Base-by-base conservation (phyloP, 805 yeast species). In the Ogataea pignaliae region DNA sequence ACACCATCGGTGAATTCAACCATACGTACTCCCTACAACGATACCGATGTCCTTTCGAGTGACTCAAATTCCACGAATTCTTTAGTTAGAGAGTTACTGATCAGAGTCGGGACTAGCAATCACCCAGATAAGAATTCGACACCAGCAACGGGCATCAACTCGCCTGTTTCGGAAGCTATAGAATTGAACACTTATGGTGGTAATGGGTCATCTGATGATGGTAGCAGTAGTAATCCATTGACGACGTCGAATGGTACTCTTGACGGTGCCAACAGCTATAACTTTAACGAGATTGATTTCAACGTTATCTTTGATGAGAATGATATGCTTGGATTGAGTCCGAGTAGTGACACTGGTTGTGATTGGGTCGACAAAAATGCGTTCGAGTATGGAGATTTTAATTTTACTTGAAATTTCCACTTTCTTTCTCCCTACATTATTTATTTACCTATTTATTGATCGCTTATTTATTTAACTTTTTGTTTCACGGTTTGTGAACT, bases 311-410 rank as follows among this genome's bases (percentile, higher is more conserved):
- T 53, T 36, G 51, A 44, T 37, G 55, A 57, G 29, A 47, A 48
- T 26, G 53, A 45, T 17, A 39, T 52, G 28, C 40, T 51, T 32
- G 52, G 54, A 2, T 34, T 57, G 35, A 57, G 62, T 16, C 64
- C 64, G 9, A 36, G 51, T 5, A 55, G 73, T 6, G 80, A 75
- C 36, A 75, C 80, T 3, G 81, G 81, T 0, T 76, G 81, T 63
- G 78, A 76, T 50, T 76, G 81, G 80, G 74, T 76, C 37, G 81
- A 76, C 53, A 76, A 73, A 43, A 64, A 68, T 48, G 63, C 64
- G 40, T 60, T 72, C 40, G 75, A 70, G 38, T 70, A 59, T 51
- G 69, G 61, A 36, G 63, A 56, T 8, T 59, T 58, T 37, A 48
- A 58, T 29, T 39, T 60, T 29, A 35, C 40, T 4, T 13, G 26